These are phyloP conservation scores for Podospora australis DNA, from an alignment of 495 filamentous ascomycete species.

Conservation along the genomic window DNA sequence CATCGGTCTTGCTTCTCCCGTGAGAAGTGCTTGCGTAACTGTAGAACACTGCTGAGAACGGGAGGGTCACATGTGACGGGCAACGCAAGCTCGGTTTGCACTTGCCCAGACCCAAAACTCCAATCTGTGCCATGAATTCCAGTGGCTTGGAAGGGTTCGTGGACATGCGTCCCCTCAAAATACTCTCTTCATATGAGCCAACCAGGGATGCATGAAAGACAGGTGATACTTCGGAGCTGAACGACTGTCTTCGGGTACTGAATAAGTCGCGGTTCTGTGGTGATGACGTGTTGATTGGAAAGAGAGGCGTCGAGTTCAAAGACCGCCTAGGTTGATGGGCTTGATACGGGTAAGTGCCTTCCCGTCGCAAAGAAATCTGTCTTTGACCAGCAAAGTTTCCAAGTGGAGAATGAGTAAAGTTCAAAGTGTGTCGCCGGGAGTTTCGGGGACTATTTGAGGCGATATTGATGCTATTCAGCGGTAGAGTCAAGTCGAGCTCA, in stretches of 20 bases:
- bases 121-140: slow-evolving; percentile 92
- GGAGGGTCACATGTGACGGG: slow-evolving; percentile 83
- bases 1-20: slow-evolving; percentile 56
- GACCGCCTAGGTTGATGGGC: slow-evolving; percentile 69
- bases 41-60: slow-evolving; percentile 96
- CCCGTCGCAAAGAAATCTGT: slow-evolving; percentile 37
- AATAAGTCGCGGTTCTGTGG: slow-evolving; percentile 55
- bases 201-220: slow-evolving; percentile 91
- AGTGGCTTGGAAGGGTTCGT: slow-evolving; percentile 90
- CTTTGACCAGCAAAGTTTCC: slow-evolving; percentile 25
- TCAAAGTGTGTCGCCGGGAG: slow-evolving; percentile 34
- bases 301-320: slow-evolving; percentile 54
- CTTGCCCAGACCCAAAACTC: slow-evolving; percentile 82
- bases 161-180: slow-evolving; percentile 91
- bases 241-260: slow-evolving; percentile 61
- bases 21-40: slow-evolving; percentile 66
- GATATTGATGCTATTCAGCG: slow-evolving; percentile 42
- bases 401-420: slow-evolving; percentile 28
- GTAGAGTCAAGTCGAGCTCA: slow-evolving; percentile 59
- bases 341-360: slow-evolving; percentile 56
- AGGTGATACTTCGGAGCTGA: slow-evolving; percentile 66
- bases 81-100: slow-evolving; percentile 83
- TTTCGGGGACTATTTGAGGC: slow-evolving; percentile 20
- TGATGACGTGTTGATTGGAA: slow-evolving; percentile 45
- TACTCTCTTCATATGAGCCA: slow-evolving; percentile 95